Evolutionary conservation across 2,329 filamentous ascomycete genomes (phyloP).

Genomic region (Apiospora pterosperma): DNA sequence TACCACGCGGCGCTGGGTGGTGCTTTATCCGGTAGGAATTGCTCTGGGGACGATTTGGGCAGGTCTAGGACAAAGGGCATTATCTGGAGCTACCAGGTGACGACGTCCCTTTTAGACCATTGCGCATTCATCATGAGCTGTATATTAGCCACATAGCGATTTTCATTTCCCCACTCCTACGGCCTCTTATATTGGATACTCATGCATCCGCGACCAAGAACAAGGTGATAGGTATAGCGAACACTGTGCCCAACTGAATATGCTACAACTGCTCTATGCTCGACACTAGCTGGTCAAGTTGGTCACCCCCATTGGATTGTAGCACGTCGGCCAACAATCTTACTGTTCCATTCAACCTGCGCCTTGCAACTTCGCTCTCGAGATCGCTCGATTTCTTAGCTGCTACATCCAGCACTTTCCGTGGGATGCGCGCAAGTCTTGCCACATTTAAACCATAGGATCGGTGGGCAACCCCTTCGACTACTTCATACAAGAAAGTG

Average conservation of each 20-base stretch:
- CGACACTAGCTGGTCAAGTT: conserved; percentile 50
- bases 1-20: not conserved
- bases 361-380: conserved; percentile 67
- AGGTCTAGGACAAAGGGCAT: not conserved
- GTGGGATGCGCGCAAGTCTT: conserved; percentile 76
- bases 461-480: conserved; percentile 85
- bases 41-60: not conserved
- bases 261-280: conserved; percentile 57
- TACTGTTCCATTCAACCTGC: conserved; percentile 53
- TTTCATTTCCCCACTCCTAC: not conserved
- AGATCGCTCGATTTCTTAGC: conserved; percentile 75
- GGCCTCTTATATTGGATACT: not conserved
- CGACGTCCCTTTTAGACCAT: not conserved
- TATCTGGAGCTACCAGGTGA: conserved; percentile 9
- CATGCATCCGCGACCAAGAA: not conserved
- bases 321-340: conserved; percentile 41
- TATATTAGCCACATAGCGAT: not conserved
- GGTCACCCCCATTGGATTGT: conserved; percentile 28
- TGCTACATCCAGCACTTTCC: conserved; percentile 73
- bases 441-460: conserved; percentile 96
- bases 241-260: not conserved
- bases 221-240: not conserved
- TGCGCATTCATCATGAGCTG: not conserved
- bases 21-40: not conserved
- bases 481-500: conserved; percentile 92